Conservation (phyloP, 2,329 filamentous ascomycete genomes). For the Colletotrichum cordylinicola region DNA sequence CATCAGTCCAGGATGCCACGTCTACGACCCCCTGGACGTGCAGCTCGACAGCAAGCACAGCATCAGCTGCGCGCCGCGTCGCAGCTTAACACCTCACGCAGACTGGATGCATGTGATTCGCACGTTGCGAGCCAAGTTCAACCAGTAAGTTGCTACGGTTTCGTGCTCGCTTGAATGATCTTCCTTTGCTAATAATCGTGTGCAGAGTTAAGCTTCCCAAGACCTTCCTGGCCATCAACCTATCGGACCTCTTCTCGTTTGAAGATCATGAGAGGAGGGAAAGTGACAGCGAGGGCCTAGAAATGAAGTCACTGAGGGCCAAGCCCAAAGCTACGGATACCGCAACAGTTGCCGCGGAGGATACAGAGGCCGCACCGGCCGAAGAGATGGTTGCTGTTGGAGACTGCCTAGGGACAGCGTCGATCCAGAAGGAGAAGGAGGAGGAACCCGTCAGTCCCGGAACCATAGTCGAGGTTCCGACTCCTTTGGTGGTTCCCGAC, state of each 20-base stretch:
- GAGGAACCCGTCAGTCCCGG: background rate
- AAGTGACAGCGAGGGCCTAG: conserved; percentile 51
- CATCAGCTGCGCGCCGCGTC: conserved; percentile 90
- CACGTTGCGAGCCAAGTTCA: conserved; percentile 91
- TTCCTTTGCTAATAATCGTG: background rate
- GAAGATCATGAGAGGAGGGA: conserved; percentile 60
- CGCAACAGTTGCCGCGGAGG: background rate
- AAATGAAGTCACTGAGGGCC: conserved; percentile 47
- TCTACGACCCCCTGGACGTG: conserved; percentile 94
- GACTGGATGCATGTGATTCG: conserved; percentile 99
- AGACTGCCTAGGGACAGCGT: background rate
- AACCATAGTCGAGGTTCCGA: background rate
- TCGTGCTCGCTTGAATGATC: background rate
- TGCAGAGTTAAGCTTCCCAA: conserved; percentile 69
- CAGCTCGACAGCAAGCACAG: conserved; percentile 96
- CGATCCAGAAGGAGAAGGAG: background rate
- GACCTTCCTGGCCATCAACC: conserved; percentile 69
- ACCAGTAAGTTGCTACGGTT: conserved; percentile 70
- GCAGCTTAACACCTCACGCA: conserved; percentile 87
- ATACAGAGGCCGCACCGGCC: background rate
- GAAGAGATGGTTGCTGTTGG: conserved; percentile 20
- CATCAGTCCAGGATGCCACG: conserved; percentile 94
- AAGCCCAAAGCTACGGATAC: conserved; percentile 24
- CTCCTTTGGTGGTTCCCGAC: background rate
- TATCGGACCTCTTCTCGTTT: conserved; percentile 67